A percentile compares a stretch with the other conserved stretches of the same genome.
Evolutionary conservation across 2,329 filamentous ascomycete species (phyloP).

Genomic region (Sporothrix sp.): DNA sequence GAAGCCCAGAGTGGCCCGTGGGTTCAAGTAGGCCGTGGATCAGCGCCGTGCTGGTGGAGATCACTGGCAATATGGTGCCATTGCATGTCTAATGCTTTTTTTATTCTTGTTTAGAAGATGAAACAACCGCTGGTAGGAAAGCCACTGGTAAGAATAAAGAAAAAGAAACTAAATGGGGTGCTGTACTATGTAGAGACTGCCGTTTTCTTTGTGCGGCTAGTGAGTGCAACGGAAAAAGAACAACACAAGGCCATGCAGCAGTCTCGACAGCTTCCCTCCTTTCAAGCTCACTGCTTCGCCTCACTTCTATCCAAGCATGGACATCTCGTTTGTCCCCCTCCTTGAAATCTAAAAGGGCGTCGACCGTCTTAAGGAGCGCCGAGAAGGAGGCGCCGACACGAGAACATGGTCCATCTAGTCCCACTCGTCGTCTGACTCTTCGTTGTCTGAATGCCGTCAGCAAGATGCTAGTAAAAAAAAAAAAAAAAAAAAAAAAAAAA

Average conservation of each 20-base stretch:
- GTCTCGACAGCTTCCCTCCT: background rate
- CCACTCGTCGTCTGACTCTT: conserved; percentile 17
- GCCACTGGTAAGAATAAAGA: no score
- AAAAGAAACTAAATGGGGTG: no score
- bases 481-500: conserved; percentile 3
- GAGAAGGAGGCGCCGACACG: background rate
- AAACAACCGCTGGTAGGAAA: no score
- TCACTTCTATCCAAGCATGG: conserved; percentile 1
- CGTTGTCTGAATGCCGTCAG: conserved; percentile 13
- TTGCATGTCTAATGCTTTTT: no score
- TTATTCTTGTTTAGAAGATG: conserved; percentile 15
- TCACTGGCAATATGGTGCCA: no score
- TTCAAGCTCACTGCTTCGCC: background rate
- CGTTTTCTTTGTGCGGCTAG: no score
- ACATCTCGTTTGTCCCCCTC: no score
- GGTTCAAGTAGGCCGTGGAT: conserved; percentile 26
- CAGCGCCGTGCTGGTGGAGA: no score
- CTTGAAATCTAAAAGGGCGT: background rate
- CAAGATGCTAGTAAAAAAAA: conserved; percentile 8
- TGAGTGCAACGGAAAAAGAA: no score
- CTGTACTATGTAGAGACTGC: no score
- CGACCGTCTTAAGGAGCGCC: background rate
- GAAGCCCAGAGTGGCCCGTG: conserved; percentile 34
- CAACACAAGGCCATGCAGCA: no score
- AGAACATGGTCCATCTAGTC: conserved; percentile 9